phyloP scores from a whole-genome alignment of 441 rosid species.

The Erodium texanum region DNA sequence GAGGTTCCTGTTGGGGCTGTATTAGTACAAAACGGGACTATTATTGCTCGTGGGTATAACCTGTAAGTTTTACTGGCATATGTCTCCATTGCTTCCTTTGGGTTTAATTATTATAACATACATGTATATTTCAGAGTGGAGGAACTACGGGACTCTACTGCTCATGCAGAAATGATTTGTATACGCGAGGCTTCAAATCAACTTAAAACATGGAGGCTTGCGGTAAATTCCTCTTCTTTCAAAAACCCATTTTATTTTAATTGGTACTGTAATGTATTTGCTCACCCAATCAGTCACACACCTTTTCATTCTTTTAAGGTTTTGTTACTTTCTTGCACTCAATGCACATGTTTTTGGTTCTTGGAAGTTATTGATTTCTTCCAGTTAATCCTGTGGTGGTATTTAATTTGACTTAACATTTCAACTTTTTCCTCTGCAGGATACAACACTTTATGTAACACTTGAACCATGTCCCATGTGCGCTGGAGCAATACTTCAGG shows the following conservation, averaged over 20 bases:
- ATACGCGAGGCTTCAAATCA: slow-evolving; percentile 78
- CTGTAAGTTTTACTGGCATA: slow-evolving; percentile 46
- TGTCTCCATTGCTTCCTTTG: not conserved
- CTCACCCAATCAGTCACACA: too few species aligned
- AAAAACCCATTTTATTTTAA: slow-evolving; percentile 1
- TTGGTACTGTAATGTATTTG: not conserved
- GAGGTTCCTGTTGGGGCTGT: slow-evolving; percentile 99
- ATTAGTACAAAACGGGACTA: slow-evolving; percentile 78
- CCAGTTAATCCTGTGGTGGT: not conserved
- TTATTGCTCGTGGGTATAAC: slow-evolving; percentile 87
- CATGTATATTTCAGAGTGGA: slow-evolving; percentile 62
- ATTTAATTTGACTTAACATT: not conserved
- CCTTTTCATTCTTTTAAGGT: not conserved
- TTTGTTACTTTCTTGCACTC: not conserved
- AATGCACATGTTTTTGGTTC: not conserved
- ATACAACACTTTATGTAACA: slow-evolving; percentile 78
- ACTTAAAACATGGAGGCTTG: slow-evolving; percentile 77
- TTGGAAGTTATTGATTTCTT: not conserved
- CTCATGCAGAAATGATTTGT: slow-evolving; percentile 97
- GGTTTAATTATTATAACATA: not conserved
- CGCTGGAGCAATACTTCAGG: slow-evolving; percentile 99
- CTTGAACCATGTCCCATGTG: slow-evolving; percentile 98
- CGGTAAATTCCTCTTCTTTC: slow-evolving; percentile 38
- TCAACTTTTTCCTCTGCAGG: slow-evolving; percentile 33
- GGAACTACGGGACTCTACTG: slow-evolving; percentile 87